phyloP scores from a whole-genome alignment of 1,284 basidiomycete species.

The Trichosporon inkin region DNA sequence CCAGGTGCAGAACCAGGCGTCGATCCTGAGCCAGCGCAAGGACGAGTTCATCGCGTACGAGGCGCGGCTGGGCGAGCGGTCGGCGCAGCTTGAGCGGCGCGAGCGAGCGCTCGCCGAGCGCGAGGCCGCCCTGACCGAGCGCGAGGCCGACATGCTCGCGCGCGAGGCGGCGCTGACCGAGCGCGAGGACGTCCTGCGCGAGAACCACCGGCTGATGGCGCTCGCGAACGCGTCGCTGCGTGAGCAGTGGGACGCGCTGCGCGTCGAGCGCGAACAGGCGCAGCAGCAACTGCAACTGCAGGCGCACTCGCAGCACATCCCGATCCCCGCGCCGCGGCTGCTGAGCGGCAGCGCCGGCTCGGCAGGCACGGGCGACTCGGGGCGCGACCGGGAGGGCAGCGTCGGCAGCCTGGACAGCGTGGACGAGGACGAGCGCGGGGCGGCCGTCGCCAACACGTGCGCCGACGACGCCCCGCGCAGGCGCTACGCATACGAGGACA shows the following conservation, averaged over 20 bases:
- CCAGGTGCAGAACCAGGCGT: constrained; percentile 47
- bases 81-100: constrained; percentile 21
- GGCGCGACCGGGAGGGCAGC: background rate
- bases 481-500: constrained; percentile 38
- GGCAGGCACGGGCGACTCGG: background rate
- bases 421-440: background rate
- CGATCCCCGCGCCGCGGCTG: too few relatives aligned
- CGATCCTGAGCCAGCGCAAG: constrained; percentile 37
- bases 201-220: constrained; percentile 63
- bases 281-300: background rate
- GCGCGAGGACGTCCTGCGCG: constrained; percentile 65
- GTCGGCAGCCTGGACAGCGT: background rate
- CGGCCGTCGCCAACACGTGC: background rate
- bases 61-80: constrained; percentile 10
- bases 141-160: constrained; percentile 55
- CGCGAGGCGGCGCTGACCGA: constrained; percentile 62
- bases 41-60: constrained; percentile 58
- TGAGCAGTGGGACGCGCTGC: constrained; percentile 54
- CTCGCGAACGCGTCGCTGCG: constrained; percentile 60
- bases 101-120: constrained; percentile 36
- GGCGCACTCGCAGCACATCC: background rate
- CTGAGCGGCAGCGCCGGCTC: background rate
- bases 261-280: constrained; percentile 56
- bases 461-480: constrained; percentile 14
- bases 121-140: constrained; percentile 16